Conservation (phyloP, 441 rosid species). For the Melastoma candidum region DNA sequence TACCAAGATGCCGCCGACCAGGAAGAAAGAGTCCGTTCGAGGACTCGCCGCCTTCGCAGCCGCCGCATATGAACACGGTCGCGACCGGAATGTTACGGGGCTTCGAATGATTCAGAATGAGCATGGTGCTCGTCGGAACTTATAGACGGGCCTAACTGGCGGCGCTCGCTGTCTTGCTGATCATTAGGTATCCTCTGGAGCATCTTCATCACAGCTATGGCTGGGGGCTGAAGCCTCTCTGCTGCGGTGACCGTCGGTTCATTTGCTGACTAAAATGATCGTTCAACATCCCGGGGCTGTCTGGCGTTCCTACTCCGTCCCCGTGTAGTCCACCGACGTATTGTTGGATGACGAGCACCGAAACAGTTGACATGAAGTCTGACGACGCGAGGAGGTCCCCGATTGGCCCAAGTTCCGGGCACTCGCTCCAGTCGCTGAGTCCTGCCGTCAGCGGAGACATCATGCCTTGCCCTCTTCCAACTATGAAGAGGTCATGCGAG, state of each 20-base stretch:
- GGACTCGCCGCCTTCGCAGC: too few species aligned
- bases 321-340: slow-evolving; percentile 29
- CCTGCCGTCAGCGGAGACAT: slow-evolving; percentile 71
- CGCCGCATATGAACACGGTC: too few species aligned
- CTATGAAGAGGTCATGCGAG: slow-evolving; percentile 64
- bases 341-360: slow-evolving; percentile 85
- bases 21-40: too few species aligned
- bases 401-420: slow-evolving; percentile 94
- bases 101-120: too few species aligned
- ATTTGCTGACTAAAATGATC: slow-evolving; percentile 21
- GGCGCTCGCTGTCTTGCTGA: neutral
- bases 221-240: slow-evolving; percentile 8
- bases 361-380: slow-evolving; percentile 69
- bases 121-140: too few species aligned
- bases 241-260: slow-evolving; percentile 16
- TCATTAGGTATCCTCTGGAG: too few species aligned
- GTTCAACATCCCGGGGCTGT: slow-evolving; percentile 25
- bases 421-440: slow-evolving; percentile 96
- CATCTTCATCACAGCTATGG: too few species aligned
- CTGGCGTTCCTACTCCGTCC: slow-evolving; percentile 32
- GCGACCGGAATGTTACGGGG: too few species aligned
- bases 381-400: slow-evolving; percentile 95
- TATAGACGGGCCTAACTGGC: too few species aligned
- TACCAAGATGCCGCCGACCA: too few species aligned
- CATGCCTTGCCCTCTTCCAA: slow-evolving; percentile 87